Evolutionary conservation across 116 monocot genomes (phyloP), one percentile per base, ranked within the genome.

Genomic region (Trichopus zeylanicus): DNA sequence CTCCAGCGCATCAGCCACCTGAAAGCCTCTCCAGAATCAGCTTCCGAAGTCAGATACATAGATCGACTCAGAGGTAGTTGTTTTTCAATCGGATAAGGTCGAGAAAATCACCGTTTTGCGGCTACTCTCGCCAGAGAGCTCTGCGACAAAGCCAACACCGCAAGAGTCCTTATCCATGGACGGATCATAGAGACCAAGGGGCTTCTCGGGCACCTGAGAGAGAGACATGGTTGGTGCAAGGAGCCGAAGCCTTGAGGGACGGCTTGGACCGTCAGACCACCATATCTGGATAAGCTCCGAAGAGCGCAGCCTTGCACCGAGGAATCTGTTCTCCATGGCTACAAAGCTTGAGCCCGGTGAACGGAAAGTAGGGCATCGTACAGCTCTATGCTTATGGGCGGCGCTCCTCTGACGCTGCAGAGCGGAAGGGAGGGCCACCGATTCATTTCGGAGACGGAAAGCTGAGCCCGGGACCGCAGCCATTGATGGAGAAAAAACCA

Each of bases 91-190:
- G 6, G 8, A 33, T 9, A 31, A 26, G 24, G n/a, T 55, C 7
- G 6, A 29, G 6, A 56, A 26, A 47, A 73, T 68, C 22, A 98
- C 98, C 4, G 92, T 98, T 62, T 85, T 81, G 25, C 98, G 72
- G 48, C 61, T 85, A 53, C 58, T 61, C 25, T 85, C 82, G 11
- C 88, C 85, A 16, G 91, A 98, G 9, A 98, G 82, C 69, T 98
- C 98, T 0, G 98, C 98, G 31, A 98, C 63, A 27, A 98, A 98
- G 15, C 98, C 98, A 47, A 98, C 98, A 15, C 98, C 98, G 38
- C 98, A 98, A 28, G 98, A 75, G 74, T 98, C 98, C 80, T 82
- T 91, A 60, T 98, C 98, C 12, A 80, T 69, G 6, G 98, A 79
- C 4, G 98, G 80, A 51, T 98, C 78, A 57, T 98, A 98, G 21